phyloP scores from a whole-genome alignment of 2,329 filamentous ascomycete genomes.

The Sporothrix luriei region DNA sequence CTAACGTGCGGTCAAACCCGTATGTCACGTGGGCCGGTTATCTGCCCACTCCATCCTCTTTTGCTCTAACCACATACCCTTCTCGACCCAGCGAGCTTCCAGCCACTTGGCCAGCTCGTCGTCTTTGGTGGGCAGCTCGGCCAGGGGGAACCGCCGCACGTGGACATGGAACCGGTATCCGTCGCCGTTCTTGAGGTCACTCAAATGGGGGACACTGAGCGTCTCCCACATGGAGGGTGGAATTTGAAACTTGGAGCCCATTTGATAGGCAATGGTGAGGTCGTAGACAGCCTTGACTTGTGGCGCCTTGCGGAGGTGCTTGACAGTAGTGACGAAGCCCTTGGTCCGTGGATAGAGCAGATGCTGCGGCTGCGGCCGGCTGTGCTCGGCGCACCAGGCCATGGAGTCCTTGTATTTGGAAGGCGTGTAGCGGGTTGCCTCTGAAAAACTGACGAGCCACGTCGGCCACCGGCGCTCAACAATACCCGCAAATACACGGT shows the following conservation, averaged over 20 bases:
- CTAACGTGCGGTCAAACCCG: background rate
- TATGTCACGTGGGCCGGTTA: background rate
- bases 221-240: constrained; percentile 59
- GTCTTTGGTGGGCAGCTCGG: constrained; percentile 52
- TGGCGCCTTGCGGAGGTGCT: constrained; percentile 54
- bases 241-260: constrained; percentile 44
- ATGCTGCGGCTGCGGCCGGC: constrained; percentile 57
- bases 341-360: constrained; percentile 63
- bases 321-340: constrained; percentile 62
- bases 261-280: constrained; percentile 57
- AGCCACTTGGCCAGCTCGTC: constrained; percentile 56
- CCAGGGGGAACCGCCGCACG: constrained; percentile 52
- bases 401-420: constrained; percentile 56
- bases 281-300: constrained; percentile 60
- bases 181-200: constrained; percentile 31
- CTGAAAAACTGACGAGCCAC: constrained; percentile 67
- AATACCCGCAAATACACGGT: constrained; percentile 59
- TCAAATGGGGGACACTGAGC: constrained; percentile 47
- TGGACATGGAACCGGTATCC: constrained; percentile 57
- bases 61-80: constrained; percentile 54
- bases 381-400: constrained; percentile 55
- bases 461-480: constrained; percentile 57
- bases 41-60: constrained; percentile 49
- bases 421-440: constrained; percentile 62
- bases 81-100: constrained; percentile 57